These are phyloP conservation scores for Tylopilus sp. DNA, from an alignment of 768 basidiomycete species.

Conservation along the genomic window DNA sequence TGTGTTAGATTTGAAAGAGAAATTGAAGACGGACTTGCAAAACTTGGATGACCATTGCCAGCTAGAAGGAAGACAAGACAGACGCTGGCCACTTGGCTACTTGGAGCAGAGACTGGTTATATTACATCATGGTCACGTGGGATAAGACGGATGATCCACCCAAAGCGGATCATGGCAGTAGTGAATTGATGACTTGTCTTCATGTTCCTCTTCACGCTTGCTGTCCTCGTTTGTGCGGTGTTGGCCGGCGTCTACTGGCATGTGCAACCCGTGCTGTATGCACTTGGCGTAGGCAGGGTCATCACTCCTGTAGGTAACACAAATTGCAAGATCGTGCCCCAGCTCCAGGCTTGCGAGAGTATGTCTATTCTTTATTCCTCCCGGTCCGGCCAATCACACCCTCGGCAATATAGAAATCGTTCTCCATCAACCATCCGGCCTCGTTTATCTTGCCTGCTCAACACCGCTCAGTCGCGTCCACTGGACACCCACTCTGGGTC, in stretches of 20 bases:
- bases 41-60: slow-evolving; percentile 19
- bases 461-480: slow-evolving; percentile 41
- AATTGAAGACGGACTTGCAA: slow-evolving; percentile 24
- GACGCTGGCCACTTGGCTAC: too few relatives aligned
- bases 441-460: slow-evolving; percentile 64
- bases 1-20: not conserved
- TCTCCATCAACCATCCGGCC: slow-evolving; percentile 53
- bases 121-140: slow-evolving; percentile 1
- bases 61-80: not conserved
- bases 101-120: too few relatives aligned
- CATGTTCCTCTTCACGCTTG: slow-evolving; percentile 6
- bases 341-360: slow-evolving; percentile 72
- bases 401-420: slow-evolving; percentile 43
- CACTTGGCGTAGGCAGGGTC: slow-evolving; percentile 43
- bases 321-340: slow-evolving; percentile 46
- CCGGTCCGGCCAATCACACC: not conserved
- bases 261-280: slow-evolving; percentile 42
- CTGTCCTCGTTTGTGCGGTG: slow-evolving; percentile 35
- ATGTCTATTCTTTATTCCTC: slow-evolving; percentile 11
- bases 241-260: slow-evolving; percentile 47
- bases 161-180: not conserved
- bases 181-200: too few relatives aligned
- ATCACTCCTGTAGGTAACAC: slow-evolving; percentile 45
- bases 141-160: not conserved
- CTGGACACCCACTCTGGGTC: slow-evolving; percentile 49